phyloP scores from a whole-genome alignment of 768 basidiomycete species.

The Mycena metata region DNA sequence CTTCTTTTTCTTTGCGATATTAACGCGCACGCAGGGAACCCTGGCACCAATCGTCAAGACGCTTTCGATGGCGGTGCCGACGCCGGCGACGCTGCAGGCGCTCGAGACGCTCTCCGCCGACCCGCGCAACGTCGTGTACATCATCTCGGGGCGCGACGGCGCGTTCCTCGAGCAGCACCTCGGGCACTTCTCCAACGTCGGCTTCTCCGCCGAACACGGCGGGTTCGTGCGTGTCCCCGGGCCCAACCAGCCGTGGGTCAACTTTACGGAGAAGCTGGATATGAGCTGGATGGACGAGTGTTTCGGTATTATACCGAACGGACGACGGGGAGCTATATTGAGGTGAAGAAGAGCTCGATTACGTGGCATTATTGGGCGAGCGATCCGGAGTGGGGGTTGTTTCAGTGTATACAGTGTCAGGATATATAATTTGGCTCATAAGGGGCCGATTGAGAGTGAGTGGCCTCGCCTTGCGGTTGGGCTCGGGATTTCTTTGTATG shows the following conservation, averaged over 20 bases:
- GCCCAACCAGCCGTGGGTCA: constrained; percentile 73
- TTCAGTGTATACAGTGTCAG: constrained; percentile 97
- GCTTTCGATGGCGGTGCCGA: constrained; percentile 89
- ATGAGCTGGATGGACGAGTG: constrained; percentile 99
- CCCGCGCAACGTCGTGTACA: constrained; percentile 93
- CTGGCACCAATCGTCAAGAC: constrained; percentile 97
- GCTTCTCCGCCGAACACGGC: constrained; percentile 97
- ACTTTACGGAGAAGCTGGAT: constrained; percentile 92
- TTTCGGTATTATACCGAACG: constrained; percentile 98
- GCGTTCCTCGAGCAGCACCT: constrained; percentile 93
- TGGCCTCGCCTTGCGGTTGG: no score
- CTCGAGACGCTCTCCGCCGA: constrained; percentile 81
- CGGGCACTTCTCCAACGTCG: constrained; percentile 84
- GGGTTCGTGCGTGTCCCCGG: constrained; percentile 89
- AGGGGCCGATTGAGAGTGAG: constrained; percentile 97
- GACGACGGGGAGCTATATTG: constrained; percentile 96
- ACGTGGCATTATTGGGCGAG: constrained; percentile 97
- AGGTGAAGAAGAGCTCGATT: constrained; percentile 97
- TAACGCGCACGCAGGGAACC: constrained; percentile 78
- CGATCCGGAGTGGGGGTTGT: constrained; percentile 97
- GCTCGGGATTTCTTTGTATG: no score
- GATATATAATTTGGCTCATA: constrained; percentile 91
- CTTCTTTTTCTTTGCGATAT: no score
- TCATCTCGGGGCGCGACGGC: constrained; percentile 96
- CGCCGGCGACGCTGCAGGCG: constrained; percentile 77